Percentiles rank a stretch among this genome's conserved stretches.
phyloP scores from a whole-genome alignment of 1,139 yeast species.

The Insectozyma bohioensis region DNA sequence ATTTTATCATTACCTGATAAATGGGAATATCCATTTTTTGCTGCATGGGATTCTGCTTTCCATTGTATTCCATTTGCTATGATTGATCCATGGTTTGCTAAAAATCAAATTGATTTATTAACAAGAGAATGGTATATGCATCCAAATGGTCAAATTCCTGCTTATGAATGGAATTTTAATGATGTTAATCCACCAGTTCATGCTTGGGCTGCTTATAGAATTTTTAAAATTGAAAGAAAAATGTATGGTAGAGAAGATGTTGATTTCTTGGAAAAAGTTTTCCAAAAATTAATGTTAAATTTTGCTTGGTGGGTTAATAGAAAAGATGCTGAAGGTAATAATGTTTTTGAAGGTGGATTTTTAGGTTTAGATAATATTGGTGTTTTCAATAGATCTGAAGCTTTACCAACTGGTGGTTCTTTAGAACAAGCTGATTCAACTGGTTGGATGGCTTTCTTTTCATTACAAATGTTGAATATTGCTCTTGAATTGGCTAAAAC shows the following conservation, averaged over 20 bases:
- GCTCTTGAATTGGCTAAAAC: conserved; percentile 86
- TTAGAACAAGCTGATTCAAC: conserved; percentile 96
- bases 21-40: conserved; percentile 97
- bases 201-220: conserved; percentile 94
- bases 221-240: conserved; percentile 85
- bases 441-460: conserved; percentile 98
- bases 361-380: conserved; percentile 94
- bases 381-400: conserved; percentile 90
- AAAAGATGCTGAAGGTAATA: conserved; percentile 85
- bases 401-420: conserved; percentile 89
- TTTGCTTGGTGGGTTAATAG: conserved; percentile 99
- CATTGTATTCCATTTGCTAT: conserved; percentile 93
- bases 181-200: conserved; percentile 98
- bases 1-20: conserved; percentile 90
- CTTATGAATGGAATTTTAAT: conserved; percentile 95
- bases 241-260: conserved; percentile 81
- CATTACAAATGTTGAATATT: conserved; percentile 88
- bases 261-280: conserved; percentile 84
- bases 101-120: conserved; percentile 80
- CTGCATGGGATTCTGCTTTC: conserved; percentile 98
- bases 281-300: conserved; percentile 85
- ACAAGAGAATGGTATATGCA: conserved; percentile 99
- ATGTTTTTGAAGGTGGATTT: conserved; percentile 94
- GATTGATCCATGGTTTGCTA: conserved; percentile 94
- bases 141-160: conserved; percentile 98